Conservation (phyloP, 1,284 basidiomycete genomes). For the Ceratobasidium sp. region DNA sequence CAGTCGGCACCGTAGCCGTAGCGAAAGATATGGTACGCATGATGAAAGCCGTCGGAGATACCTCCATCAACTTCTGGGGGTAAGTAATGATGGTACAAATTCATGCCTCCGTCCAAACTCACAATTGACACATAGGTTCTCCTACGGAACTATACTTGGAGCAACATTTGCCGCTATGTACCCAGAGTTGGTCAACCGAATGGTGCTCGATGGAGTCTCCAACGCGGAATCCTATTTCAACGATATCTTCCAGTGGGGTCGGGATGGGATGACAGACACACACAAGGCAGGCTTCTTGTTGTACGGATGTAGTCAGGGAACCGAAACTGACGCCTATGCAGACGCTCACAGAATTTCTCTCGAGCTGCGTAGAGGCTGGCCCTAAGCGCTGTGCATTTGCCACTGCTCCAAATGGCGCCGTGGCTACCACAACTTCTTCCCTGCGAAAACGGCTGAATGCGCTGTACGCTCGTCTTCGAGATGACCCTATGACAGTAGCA, state of each 20-base stretch:
- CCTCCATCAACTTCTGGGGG: slow-evolving; percentile 33
- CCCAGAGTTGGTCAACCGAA: slow-evolving; percentile 41
- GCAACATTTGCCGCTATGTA: no score
- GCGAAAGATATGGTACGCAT: slow-evolving; percentile 49
- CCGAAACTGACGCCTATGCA: not conserved
- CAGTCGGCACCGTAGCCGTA: slow-evolving; percentile 45
- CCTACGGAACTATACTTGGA: slow-evolving; percentile 49
- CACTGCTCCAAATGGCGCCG: not conserved
- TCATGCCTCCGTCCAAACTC: no score
- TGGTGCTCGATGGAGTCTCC: slow-evolving; percentile 49
- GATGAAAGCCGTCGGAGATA: slow-evolving; percentile 47
- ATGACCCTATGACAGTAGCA: not conserved
- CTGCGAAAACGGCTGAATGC: not conserved
- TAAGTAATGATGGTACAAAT: not conserved
- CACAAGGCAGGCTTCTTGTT: slow-evolving; percentile 41
- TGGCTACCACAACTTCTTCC: not conserved
- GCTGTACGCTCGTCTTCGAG: not conserved
- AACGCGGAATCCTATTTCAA: no score
- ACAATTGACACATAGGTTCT: slow-evolving; percentile 19
- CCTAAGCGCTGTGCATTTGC: not conserved
- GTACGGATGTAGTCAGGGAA: no score
- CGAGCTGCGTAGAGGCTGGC: not conserved
- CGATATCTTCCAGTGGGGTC: slow-evolving; percentile 45
- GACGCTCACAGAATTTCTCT: slow-evolving; percentile 37
- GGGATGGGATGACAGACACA: slow-evolving; percentile 44